Evolutionary conservation across 768 basidiomycete species (phyloP), one percentile per base, ranked within the genome.

Genomic region (Podaxis sp.): DNA sequence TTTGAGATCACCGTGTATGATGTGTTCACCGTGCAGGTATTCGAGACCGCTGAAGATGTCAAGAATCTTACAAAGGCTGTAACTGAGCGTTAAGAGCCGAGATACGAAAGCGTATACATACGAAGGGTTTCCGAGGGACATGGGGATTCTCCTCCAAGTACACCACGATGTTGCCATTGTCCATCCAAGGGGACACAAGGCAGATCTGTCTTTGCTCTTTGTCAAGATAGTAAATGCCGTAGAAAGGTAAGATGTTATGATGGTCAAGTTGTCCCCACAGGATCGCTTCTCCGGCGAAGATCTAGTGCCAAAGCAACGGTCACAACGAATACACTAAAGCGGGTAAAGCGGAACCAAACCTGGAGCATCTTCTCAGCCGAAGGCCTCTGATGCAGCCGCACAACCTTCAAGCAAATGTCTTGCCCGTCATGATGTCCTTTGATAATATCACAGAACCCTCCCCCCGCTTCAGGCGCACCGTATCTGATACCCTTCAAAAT

Each of bases 341-440:
- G 13, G 36, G 22, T 75, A 62, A 77, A 63, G 47, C 62, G 68
- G 24, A 65, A 59, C 22, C 38, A 40, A 27, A 73, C 73, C 70
- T 70, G 71, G 24, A 71, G 19, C 36, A 68, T 52, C 8, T 59
- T 53, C n/a, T 62, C 57, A 38, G 41, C 56, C 38, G 66, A 63
- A 11, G 68, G 68, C 22, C 24, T 65, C 63, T 68, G 62, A 27
- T 69, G 72, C 46, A 70, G 60, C 47, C 62, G 70, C n/a, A 73
- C 59, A 8, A 71, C 58, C 55, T 74, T 74, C 40, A 73, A 25
- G 50, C 70, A 72, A 0, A 74, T 66, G 2, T 56, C 27, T 27
- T 66, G 64, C 9, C 64, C 68, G 1, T 65, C 59, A 47, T 67
- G 64, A n/a, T 43, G 4, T 1, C 69, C 71, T 57, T 57, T 71